Evolutionary conservation across 1,284 basidiomycete species (phyloP).

Genomic region (Ustilago curta): DNA sequence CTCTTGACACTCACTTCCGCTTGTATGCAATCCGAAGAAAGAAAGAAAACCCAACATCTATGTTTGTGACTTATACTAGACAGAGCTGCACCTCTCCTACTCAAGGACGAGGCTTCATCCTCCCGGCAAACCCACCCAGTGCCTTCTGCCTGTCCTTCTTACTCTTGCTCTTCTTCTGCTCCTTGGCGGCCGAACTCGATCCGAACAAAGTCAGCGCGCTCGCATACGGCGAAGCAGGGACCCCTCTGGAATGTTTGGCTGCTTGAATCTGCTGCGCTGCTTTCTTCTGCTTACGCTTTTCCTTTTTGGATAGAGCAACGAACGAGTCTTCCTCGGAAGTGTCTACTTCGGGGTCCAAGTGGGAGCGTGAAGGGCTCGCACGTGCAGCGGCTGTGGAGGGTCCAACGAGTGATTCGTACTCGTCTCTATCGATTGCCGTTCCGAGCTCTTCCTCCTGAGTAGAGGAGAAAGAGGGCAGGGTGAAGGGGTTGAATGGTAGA

Average conservation of each 20-base stretch:
- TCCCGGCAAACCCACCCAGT: constrained; percentile 23
- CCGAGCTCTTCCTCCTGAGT: constrained; percentile 37
- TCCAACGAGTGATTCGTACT: constrained; percentile 49
- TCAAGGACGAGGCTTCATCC: constrained; percentile 31
- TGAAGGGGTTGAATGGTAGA: constrained; percentile 24
- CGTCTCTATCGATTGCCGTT: constrained; percentile 32
- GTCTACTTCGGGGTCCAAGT: constrained; percentile 17
- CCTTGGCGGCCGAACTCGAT: not conserved
- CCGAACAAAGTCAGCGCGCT: constrained; percentile 17
- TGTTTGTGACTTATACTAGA: not conserved
- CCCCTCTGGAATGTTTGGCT: constrained; percentile 11
- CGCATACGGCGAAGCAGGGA: constrained; percentile 39
- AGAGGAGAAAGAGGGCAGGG: constrained; percentile 5
- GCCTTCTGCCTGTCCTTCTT: constrained; percentile 19
- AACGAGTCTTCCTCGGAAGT: constrained; percentile 15
- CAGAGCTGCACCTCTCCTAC: not conserved
- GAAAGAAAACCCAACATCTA: not conserved
- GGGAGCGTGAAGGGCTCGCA: not conserved
- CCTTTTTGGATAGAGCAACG: constrained; percentile 31
- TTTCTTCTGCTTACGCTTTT: constrained; percentile 42
- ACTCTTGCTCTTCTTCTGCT: constrained; percentile 29
- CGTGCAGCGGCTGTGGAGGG: not conserved
- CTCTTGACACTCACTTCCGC: not conserved
- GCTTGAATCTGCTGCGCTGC: constrained; percentile 17
- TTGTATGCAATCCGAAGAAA: not conserved